Base-by-base conservation (phyloP, 495 filamentous ascomycete genomes). In the Hypoxylon intermedium region DNA sequence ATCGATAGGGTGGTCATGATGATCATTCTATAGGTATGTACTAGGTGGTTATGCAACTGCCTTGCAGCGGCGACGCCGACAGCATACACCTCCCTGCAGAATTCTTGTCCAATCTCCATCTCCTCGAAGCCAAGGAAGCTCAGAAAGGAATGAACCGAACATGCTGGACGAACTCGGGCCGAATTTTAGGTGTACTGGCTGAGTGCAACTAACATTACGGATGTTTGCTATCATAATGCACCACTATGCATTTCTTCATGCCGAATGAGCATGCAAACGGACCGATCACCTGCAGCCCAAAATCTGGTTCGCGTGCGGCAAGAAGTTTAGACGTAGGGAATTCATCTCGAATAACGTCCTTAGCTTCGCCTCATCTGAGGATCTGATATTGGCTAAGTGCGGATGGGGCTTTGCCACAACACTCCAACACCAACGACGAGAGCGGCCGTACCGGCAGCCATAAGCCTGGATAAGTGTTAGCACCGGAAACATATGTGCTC, bases 341-440 rank as follows among this genome's bases (percentile, higher is more conserved):
- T 42, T 15, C n/a, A 23, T 41, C 36, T 15, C 36, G 7, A 26
- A 26, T 26, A 26, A 26, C 7, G 34, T 47, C 31, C 21, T 37
- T 49, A 60, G 58, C 37, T 13, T 48, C 28, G 58, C 43, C 33
- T 49, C 34, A 11, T 20, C 20, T 42, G 9, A 34, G 46, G 16
- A 7, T 30, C 28, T 9, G 33, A 30, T 19, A 41, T 0, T 21
- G 24, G 6, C 43, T 37, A 60, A n/a, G 31, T 38, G 45, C 51
- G 51, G 15, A 50, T 45, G 2, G 50, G 50, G 37, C 48, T 61
- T 9, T 55, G 50, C 58, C 58, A 61, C 20, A 61, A 40, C 7
- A 55, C 20, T 11, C 58, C 50, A 36, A 61, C 38, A n/a, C 58
- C 51, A 51, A 61, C 44, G n/a, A 61, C 44, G 20, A 61, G 6